phyloP scores from a whole-genome alignment of 192 early-diverging fungal genomes.

The Kappamyces sp. region DNA sequence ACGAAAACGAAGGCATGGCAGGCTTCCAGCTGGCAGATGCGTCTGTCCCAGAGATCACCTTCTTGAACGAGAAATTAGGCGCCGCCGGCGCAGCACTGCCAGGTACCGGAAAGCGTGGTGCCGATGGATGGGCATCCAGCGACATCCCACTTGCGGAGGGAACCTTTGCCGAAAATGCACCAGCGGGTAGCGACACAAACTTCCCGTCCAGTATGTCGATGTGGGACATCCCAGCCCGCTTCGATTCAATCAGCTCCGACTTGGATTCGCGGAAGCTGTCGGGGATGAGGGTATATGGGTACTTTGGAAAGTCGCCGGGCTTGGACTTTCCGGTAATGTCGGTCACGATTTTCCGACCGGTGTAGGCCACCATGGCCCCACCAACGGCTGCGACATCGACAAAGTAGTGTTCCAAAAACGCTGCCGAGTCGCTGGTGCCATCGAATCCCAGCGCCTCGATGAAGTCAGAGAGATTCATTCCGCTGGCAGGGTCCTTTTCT shows the following conservation, averaged over 20 bases:
- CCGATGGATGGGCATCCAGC: too few relatives aligned
- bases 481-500: conserved; percentile 34
- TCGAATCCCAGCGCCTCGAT: conserved; percentile 58
- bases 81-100: too few relatives aligned
- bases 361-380: conserved; percentile 19
- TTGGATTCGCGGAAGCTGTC: conserved; percentile 11
- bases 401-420: conserved; percentile 30
- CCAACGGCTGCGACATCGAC: conserved; percentile 19
- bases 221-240: conserved; percentile 1
- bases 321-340: conserved; percentile 12
- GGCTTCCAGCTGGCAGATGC: too few relatives aligned
- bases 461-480: conserved; percentile 42
- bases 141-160: too few relatives aligned
- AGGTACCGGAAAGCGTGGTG: too few relatives aligned
- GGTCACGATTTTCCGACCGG: conserved; percentile 26
- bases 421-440: conserved; percentile 37
- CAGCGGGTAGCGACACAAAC: too few relatives aligned
- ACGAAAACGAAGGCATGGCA: too few relatives aligned
- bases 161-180: too few relatives aligned
- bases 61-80: too few relatives aligned
- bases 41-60: too few relatives aligned
- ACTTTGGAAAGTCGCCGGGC: conserved; percentile 1
- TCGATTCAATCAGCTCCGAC: neutral
- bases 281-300: conserved; percentile 3
- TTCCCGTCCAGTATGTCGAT: conserved; percentile 2